Base-by-base conservation (phyloP, 495 filamentous ascomycete species). In the Filosporella fistucella region DNA sequence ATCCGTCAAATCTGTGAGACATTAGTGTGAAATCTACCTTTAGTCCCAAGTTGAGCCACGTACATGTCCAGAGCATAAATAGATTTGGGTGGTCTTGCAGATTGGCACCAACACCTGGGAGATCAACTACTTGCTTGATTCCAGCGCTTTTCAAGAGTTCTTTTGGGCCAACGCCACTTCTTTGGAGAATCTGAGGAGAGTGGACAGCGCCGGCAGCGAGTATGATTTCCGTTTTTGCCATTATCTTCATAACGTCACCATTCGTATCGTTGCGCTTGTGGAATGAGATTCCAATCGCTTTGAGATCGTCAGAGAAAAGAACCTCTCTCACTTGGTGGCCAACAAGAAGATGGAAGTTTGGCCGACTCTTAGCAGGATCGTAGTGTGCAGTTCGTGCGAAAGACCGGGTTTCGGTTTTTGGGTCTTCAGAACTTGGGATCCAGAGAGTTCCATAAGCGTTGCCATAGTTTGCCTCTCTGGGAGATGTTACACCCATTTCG, bases 61-160 rank as follows among this genome's bases (percentile, higher is more conserved):
- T n/a, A n/a, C n/a, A n/a, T n/a, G n/a, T n/a, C n/a, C n/a, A n/a
- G n/a, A n/a, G n/a, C n/a, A n/a, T n/a, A n/a, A n/a, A n/a, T n/a
- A n/a, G n/a, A n/a, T 28, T 7, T 4, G 32, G 78, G 58, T 76
- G 77, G 51, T 86, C 79, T 39, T 84, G 79, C 0, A 86, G 63
- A 59, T 86, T 86, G 13, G 65, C 64, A 28, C 83, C 83, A 0
- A 86, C 82, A 9, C 74, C 77, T 0, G 80, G 79, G 0, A 78
- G 65, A 50, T 83, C 73, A 21, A 60, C 51, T 0, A 85, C 43
- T 0, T 80, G 63, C 3, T 66, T 54, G 47, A 85, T 82, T 12
- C 59, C 57, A 41, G 32, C 32, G 18, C 13, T 17, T 35, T n/a
- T 4, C 18, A 35, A n/a, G 32, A 35, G 5, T 4, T 13, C n/a